These are phyloP conservation scores for Zostera marina DNA, from an alignment of 116 monocot species.

Conservation along the genomic window DNA sequence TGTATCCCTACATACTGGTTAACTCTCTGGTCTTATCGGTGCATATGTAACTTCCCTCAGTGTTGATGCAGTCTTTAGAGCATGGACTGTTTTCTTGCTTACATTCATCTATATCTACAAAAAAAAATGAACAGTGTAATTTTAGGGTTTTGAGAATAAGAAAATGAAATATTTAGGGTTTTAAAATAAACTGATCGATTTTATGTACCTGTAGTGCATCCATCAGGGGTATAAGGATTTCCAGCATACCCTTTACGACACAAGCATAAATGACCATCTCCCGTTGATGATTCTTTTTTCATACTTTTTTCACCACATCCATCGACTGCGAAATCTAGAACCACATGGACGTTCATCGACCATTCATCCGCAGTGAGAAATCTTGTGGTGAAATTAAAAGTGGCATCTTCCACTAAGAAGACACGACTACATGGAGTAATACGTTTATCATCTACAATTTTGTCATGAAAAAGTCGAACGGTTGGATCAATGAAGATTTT, in stretches of 20 bases:
- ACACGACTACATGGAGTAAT: slow-evolving; percentile 10
- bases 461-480: neutral
- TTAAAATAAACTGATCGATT: neutral
- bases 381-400: slow-evolving; percentile 7
- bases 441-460: neutral
- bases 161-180: neutral
- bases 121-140: too few species aligned
- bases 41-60: neutral
- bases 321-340: slow-evolving; percentile 40
- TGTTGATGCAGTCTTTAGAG: neutral
- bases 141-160: too few species aligned
- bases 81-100: neutral
- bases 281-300: slow-evolving; percentile 7
- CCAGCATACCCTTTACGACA: slow-evolving; percentile 29
- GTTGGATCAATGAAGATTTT: neutral
- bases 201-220: slow-evolving; percentile 31
- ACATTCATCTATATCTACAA: neutral
- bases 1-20: too few species aligned
- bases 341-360: slow-evolving; percentile 3
- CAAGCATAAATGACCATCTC: slow-evolving; percentile 7
- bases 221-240: slow-evolving; percentile 26
- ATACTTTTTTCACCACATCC: slow-evolving; percentile 7
- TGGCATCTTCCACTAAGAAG: slow-evolving; percentile 8
- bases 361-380: neutral
- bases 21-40: too few species aligned